These are phyloP conservation scores for Sphenostylis stenocarpa DNA, from an alignment of 306 rosid genomes.

Conservation along the genomic window DNA sequence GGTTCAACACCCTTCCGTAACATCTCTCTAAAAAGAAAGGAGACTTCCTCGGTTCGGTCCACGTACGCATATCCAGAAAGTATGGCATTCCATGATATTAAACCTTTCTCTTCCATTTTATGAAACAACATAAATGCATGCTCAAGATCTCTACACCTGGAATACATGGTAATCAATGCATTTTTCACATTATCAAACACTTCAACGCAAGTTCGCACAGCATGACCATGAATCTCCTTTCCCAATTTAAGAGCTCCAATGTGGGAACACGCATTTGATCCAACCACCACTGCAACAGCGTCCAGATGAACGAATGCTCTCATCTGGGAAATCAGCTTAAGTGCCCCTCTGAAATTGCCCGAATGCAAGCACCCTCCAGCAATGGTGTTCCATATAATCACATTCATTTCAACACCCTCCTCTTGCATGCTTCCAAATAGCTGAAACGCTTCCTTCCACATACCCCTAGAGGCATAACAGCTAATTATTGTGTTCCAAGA, in stretches of 20 bases:
- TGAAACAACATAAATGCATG: conserved; percentile 64
- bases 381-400: conserved; percentile 74
- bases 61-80: conserved; percentile 70
- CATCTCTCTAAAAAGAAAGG: conserved; percentile 76
- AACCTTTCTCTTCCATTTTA: conserved; percentile 48
- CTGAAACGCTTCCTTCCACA: conserved; percentile 74
- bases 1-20: conserved; percentile 61
- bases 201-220: conserved; percentile 50
- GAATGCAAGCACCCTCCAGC: conserved; percentile 71
- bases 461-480: conserved; percentile 64
- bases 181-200: conserved; percentile 54
- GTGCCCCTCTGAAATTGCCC: conserved; percentile 49
- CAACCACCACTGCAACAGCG: conserved; percentile 59
- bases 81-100: conserved; percentile 82
- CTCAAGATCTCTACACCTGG: conserved; percentile 71
- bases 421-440: conserved; percentile 55
- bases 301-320: conserved; percentile 58
- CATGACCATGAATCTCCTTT: conserved; percentile 78
- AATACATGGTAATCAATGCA: conserved; percentile 88
- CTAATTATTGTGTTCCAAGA: conserved; percentile 85
- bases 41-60: conserved; percentile 72
- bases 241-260: conserved; percentile 69
- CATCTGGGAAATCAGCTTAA: conserved; percentile 73
- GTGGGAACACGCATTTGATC: conserved; percentile 80
- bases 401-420: conserved; percentile 50